A percentile compares a stretch with the other conserved stretches of the same genome.
phyloP scores from a whole-genome alignment of 495 filamentous ascomycete genomes.

The Parathielavia appendiculata region DNA sequence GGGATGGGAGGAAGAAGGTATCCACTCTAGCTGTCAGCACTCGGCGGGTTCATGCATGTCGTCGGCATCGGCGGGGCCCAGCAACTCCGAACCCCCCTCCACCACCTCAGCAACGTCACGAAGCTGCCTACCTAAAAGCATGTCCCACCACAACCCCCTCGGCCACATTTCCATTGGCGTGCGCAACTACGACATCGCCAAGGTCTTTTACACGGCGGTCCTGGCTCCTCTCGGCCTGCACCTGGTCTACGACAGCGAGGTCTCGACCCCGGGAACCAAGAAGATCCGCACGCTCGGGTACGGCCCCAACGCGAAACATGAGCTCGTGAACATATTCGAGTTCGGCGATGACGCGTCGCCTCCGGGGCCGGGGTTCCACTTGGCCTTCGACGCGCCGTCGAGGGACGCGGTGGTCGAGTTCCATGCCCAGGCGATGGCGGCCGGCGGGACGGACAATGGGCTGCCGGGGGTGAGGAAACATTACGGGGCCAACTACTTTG shows the following conservation, averaged over 20 bases:
- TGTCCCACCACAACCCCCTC: conserved; percentile 24
- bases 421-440: conserved; percentile 31
- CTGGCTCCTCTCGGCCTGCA: conserved; percentile 28
- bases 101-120: not conserved
- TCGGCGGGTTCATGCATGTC: too few species aligned
- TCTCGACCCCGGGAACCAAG: conserved; percentile 10
- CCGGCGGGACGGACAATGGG: conserved; percentile 35
- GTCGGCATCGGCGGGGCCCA: not conserved
- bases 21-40: too few species aligned
- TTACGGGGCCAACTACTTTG: conserved; percentile 39
- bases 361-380: conserved; percentile 30
- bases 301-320: conserved; percentile 26
- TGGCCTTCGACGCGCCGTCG: conserved; percentile 36
- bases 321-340: conserved; percentile 36
- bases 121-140: not conserved
- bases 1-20: too few species aligned
- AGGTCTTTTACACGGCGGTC: conserved; percentile 33
- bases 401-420: conserved; percentile 36
- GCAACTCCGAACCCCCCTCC: not conserved
- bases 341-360: conserved; percentile 19
- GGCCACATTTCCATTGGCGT: conserved; percentile 36
- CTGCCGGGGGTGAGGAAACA: conserved; percentile 34
- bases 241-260: conserved; percentile 35
- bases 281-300: conserved; percentile 30
- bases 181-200: conserved; percentile 25